Conservation (phyloP, 2,329 filamentous ascomycete species). For the Hymenoscyphus fraxineus region DNA sequence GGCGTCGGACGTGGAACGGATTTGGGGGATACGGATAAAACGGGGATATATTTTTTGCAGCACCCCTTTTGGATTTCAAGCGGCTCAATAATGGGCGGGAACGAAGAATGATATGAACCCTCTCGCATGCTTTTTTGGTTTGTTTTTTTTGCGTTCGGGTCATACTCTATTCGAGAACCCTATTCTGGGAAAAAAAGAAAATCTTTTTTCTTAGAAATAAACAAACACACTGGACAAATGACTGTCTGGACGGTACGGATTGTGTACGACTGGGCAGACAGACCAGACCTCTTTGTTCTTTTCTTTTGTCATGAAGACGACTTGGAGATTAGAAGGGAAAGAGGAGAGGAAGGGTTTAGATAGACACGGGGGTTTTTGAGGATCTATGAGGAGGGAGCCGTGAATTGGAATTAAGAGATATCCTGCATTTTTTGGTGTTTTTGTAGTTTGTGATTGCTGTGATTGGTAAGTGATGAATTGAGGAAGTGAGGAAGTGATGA, state of each 20-base stretch:
- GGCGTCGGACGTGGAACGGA: constrained; percentile 3
- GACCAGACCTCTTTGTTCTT: background rate
- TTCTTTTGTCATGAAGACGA: constrained; percentile 3
- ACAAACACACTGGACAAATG: background rate
- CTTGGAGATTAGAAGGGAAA: background rate
- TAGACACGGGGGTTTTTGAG: background rate
- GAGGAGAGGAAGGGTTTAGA: background rate
- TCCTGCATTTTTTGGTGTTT: background rate
- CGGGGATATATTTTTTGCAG: background rate
- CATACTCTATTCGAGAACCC: constrained; percentile 7
- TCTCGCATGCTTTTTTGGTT: background rate
- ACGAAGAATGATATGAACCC: background rate
- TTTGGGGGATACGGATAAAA: background rate
- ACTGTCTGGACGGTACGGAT: background rate
- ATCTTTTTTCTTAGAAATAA: background rate
- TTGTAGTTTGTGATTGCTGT: background rate
- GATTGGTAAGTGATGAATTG: background rate
- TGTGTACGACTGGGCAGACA: background rate
- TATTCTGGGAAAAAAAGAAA: background rate
- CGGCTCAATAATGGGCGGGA: constrained; percentile 2
- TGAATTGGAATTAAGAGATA: constrained; percentile 1
- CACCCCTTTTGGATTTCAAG: background rate
- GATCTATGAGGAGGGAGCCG: background rate
- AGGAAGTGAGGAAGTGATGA: too few relatives aligned
- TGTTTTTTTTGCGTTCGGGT: background rate